These are phyloP conservation scores for Rutidosis leptorrhynchoides DNA, from an alignment of 129 eudicot genomes.

Conservation along the genomic window DNA sequence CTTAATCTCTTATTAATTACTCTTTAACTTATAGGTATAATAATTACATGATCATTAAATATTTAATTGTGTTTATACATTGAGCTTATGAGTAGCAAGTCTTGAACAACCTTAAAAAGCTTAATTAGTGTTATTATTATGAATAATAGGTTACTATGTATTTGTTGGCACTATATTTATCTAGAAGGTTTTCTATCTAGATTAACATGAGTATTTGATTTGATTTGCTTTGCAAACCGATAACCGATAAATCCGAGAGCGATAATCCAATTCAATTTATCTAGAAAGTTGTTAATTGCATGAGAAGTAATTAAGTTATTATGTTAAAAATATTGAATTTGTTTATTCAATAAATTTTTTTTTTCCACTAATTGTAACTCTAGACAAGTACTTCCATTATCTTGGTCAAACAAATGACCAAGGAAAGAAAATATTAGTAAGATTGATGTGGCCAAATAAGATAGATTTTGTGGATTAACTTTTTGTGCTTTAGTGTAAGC, in stretches of 20 bases:
- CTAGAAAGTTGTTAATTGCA: neutral
- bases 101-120: neutral
- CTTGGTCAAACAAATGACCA: neutral
- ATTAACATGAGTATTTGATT: too few relatives aligned
- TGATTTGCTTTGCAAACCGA: too few relatives aligned
- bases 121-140: conserved; percentile 1
- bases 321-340: too few relatives aligned
- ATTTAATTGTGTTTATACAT: neutral
- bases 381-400: neutral
- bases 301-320: neutral
- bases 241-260: too few relatives aligned
- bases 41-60: neutral
- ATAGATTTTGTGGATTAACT: conserved; percentile 8
- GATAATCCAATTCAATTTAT: too few relatives aligned
- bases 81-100: neutral
- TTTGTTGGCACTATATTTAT: too few relatives aligned
- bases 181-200: too few relatives aligned
- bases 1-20: neutral
- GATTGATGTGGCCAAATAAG: conserved; percentile 11
- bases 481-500: conserved; percentile 23
- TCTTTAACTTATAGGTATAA: neutral
- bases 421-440: neutral
- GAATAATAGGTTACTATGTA: neutral
- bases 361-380: too few relatives aligned
- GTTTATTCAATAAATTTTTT: too few relatives aligned